Evolutionary conservation across 2,329 filamentous ascomycete species (phyloP).

Genomic region (Cladosporium sphaerospermum): DNA sequence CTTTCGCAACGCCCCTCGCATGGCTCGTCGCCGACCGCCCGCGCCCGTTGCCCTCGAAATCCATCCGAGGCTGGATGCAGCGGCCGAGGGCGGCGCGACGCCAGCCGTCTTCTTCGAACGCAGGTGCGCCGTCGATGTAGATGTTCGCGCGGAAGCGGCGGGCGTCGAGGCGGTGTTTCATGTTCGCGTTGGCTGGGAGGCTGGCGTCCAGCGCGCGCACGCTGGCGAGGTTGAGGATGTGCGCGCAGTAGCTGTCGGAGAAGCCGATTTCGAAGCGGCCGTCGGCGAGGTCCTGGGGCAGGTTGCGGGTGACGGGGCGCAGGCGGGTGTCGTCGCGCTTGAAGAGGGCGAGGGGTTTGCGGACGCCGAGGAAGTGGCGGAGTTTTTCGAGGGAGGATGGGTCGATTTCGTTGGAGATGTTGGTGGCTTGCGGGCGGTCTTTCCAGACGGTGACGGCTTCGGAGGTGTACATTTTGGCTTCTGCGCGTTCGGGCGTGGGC

Average conservation of each 20-base stretch:
- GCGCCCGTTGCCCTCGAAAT: not conserved
- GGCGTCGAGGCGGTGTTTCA: slow-evolving; percentile 49
- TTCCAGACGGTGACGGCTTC: slow-evolving; percentile 62
- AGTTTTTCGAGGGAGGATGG: slow-evolving; percentile 57
- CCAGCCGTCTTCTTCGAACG: slow-evolving; percentile 68
- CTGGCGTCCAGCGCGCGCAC: slow-evolving; percentile 55
- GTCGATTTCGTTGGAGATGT: slow-evolving; percentile 40
- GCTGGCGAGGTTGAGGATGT: slow-evolving; percentile 60
- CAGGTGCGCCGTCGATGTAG: slow-evolving; percentile 56
- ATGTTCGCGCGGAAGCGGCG: slow-evolving; percentile 67
- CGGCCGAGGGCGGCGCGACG: slow-evolving; percentile 50
- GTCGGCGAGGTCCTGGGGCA: slow-evolving; percentile 51
- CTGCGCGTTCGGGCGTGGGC: slow-evolving; percentile 53
- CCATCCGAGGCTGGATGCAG: slow-evolving; percentile 11
- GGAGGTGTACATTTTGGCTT: slow-evolving; percentile 52
- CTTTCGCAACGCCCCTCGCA: slow-evolving; percentile 18
- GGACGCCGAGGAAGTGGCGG: slow-evolving; percentile 59
- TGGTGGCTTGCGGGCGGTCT: slow-evolving; percentile 45
- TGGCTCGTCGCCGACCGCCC: not conserved
- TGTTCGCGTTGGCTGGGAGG: slow-evolving; percentile 47
- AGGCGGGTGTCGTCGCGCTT: slow-evolving; percentile 51
- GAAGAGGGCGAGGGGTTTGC: slow-evolving; percentile 62
- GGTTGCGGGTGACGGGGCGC: slow-evolving; percentile 55
- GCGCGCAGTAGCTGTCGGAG: slow-evolving; percentile 66
- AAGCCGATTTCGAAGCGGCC: slow-evolving; percentile 62